A percentile compares a stretch with the other conserved stretches of the same genome.
phyloP scores from a whole-genome alignment of 2,329 filamentous ascomycete species.

The Sclerotinia nivalis region DNA sequence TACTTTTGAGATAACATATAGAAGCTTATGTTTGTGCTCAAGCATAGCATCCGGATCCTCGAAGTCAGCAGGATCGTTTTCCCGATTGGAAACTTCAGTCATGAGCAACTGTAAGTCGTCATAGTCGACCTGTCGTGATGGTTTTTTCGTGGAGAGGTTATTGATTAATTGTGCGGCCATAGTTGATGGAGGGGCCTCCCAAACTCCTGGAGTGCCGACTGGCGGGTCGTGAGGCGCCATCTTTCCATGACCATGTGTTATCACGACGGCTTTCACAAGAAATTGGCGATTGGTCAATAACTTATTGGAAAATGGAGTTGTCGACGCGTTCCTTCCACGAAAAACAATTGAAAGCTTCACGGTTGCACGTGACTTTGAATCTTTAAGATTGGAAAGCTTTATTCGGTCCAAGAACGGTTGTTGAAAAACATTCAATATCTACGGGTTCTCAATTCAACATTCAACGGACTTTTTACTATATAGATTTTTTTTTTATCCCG shows the following conservation, averaged over 20 bases:
- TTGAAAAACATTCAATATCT: background rate
- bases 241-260: constrained; percentile 31
- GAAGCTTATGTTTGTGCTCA: constrained; percentile 79
- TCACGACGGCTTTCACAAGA: no score
- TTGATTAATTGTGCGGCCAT: constrained; percentile 85
- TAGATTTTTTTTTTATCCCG: no score
- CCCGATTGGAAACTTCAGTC: constrained; percentile 58
- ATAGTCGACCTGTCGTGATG: constrained; percentile 63
- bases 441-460: background rate
- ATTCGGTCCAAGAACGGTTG: background rate
- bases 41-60: constrained; percentile 62
- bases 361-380: background rate
- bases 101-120: constrained; percentile 74
- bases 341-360: background rate
- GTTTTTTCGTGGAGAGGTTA: constrained; percentile 67
- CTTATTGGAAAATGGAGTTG: background rate
- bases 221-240: constrained; percentile 30
- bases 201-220: constrained; percentile 26
- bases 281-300: constrained; percentile 3
- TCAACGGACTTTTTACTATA: background rate
- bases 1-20: constrained; percentile 79
- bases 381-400: background rate
- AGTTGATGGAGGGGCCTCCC: constrained; percentile 66
- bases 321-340: constrained; percentile 14
- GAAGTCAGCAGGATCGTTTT: constrained; percentile 53